A percentile compares a stretch with the other conserved stretches of the same genome.
These are phyloP conservation scores for Chlamydomonas sp. DNA, from an alignment of 139 green algal genomes.

Conservation along the genomic window DNA sequence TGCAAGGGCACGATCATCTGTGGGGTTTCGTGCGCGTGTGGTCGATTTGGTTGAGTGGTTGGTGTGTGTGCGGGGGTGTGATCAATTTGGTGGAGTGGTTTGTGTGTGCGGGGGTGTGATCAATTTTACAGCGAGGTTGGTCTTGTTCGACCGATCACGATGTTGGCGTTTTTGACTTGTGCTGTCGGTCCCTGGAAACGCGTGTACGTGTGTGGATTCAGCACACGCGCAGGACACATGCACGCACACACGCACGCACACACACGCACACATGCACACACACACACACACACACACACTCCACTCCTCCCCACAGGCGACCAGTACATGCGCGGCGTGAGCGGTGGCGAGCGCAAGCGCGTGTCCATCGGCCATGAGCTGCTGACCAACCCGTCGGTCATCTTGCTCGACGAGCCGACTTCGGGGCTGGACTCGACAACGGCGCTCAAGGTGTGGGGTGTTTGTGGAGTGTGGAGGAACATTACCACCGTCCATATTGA, in stretches of 20 bases:
- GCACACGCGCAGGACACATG: too few species aligned
- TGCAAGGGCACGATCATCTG: not conserved
- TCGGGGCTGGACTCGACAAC: constrained; percentile 84
- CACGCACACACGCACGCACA: too few species aligned
- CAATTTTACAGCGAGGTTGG: not conserved
- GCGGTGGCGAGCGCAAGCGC: constrained; percentile 90
- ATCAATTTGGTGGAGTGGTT: not conserved
- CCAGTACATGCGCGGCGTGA: constrained; percentile 32
- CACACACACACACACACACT: not conserved
- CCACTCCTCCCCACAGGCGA: constrained; percentile 5
- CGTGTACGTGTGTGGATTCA: not conserved
- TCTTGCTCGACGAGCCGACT: constrained; percentile 69
- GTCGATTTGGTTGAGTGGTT: not conserved
- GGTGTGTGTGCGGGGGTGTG: not conserved
- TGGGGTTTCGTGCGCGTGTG: not conserved
- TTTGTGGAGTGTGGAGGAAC: too few species aligned
- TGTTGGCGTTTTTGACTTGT: too few species aligned
- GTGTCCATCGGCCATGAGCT: constrained; percentile 80
- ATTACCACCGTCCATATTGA: too few species aligned
- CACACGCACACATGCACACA: too few species aligned
- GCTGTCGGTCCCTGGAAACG: not conserved
- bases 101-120: constrained; percentile 5
- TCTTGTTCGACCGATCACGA: too few species aligned
- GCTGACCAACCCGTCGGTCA: constrained; percentile 83
- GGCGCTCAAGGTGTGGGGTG: constrained; percentile 63